Conservation (phyloP, 164 flowering plant genomes). For the Macadamia integrifolia region DNA sequence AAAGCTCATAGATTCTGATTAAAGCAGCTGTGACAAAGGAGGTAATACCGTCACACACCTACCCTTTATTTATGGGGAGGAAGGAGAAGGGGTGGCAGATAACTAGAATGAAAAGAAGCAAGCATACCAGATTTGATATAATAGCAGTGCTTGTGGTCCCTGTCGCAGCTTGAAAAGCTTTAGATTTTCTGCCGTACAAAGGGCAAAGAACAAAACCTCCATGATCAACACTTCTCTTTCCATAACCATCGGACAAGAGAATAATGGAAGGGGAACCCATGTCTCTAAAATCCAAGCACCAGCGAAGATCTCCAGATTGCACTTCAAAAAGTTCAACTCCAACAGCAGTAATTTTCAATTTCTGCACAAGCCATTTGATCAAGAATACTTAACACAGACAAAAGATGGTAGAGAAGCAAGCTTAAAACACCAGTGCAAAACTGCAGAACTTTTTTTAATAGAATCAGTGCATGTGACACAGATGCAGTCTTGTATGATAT, state of each 20-base stretch:
- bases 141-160: slow-evolving; percentile 79
- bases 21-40: background rate
- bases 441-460: background rate
- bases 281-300: slow-evolving; percentile 99
- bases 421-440: background rate
- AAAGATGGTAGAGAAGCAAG: background rate
- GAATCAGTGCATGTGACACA: background rate
- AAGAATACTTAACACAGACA: slow-evolving; percentile 3
- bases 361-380: slow-evolving; percentile 39
- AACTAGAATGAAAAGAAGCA: slow-evolving; percentile 2
- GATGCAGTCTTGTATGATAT: background rate
- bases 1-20: background rate
- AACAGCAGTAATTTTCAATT: slow-evolving; percentile 73
- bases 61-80: too few relatives aligned
- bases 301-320: slow-evolving; percentile 77
- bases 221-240: slow-evolving; percentile 56
- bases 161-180: slow-evolving; percentile 87
- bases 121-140: slow-evolving; percentile 70
- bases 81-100: background rate
- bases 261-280: slow-evolving; percentile 86
- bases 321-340: slow-evolving; percentile 82
- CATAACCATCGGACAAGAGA: slow-evolving; percentile 70
- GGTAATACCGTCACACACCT: too few relatives aligned
- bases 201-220: slow-evolving; percentile 96
- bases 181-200: slow-evolving; percentile 92